Evolutionary conservation across 371 early-diverging fungal genomes (phyloP).

Genomic region (Mortierella sp.): DNA sequence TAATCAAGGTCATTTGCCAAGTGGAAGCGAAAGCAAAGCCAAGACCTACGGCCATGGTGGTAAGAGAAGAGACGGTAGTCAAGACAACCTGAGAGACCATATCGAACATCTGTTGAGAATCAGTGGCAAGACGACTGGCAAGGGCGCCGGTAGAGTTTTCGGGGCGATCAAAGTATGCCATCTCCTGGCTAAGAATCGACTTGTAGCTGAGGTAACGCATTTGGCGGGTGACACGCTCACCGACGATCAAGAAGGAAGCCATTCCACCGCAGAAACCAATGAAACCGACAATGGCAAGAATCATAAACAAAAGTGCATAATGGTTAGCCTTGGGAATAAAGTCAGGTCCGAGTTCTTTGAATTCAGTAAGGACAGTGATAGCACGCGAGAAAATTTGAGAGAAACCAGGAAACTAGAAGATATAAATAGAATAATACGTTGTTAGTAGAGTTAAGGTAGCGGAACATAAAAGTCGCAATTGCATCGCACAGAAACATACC

Average conservation of each 20-base stretch:
- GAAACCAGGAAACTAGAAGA: conserved; percentile 70
- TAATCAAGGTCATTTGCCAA: conserved; percentile 74
- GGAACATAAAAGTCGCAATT: neutral
- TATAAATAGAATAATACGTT: neutral
- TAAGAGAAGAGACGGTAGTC: conserved; percentile 54
- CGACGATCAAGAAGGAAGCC: conserved; percentile 37
- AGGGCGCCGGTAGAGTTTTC: conserved; percentile 89
- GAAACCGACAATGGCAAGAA: conserved; percentile 88
- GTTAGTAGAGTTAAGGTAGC: neutral
- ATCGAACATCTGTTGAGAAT: conserved; percentile 79
- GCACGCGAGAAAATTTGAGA: conserved; percentile 60
- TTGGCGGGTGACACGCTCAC: conserved; percentile 46
- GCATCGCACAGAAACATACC: conserved; percentile 6
- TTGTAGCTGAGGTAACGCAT: conserved; percentile 51
- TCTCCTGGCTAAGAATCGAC: conserved; percentile 82
- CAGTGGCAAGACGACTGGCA: conserved; percentile 86
- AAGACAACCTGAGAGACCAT: conserved; percentile 76
- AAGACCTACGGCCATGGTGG: conserved; percentile 65
- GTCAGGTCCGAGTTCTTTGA: conserved; percentile 43
- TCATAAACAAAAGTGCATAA: conserved; percentile 71
- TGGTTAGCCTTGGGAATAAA: conserved; percentile 41
- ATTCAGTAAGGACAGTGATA: conserved; percentile 30
- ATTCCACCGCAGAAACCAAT: conserved; percentile 47
- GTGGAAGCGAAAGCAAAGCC: conserved; percentile 64
- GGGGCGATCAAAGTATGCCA: conserved; percentile 89